Conservation (phyloP, 139 green algal genomes). For the Protoeuglena noctilucae region DNA sequence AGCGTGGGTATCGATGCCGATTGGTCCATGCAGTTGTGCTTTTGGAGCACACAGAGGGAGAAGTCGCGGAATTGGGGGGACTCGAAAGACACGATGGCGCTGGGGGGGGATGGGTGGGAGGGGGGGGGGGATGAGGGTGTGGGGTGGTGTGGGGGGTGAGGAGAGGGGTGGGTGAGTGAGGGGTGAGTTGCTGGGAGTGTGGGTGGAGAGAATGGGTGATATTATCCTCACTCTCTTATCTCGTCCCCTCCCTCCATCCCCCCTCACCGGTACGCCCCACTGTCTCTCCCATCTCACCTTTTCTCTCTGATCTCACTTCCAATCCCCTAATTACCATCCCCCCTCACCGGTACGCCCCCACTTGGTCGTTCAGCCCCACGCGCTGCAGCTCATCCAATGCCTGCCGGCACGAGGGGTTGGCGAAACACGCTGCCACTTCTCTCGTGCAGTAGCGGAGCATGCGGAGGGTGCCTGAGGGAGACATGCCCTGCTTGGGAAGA, state of each 20-base stretch:
- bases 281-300: neutral
- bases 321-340: neutral
- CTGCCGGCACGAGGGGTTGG: conserved; percentile 53
- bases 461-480: neutral
- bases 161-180: conserved; percentile 10
- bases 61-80: conserved; percentile 66
- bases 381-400: conserved; percentile 61
- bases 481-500: neutral
- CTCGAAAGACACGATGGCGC: conserved; percentile 85
- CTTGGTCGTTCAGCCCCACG: conserved; percentile 78
- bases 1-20: conserved; percentile 27
- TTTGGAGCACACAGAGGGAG: conserved; percentile 83
- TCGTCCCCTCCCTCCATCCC: neutral
- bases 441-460: conserved; percentile 65
- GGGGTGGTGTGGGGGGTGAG: conserved; percentile 68
- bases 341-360: conserved; percentile 5
- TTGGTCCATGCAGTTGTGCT: conserved; percentile 81
- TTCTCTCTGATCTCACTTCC: neutral
- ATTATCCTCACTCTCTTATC: neutral
- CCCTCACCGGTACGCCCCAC: neutral
- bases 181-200: neutral
- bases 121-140: no score
- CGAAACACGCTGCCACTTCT: conserved; percentile 49
- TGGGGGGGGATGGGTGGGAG: no score
- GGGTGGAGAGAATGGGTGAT: neutral